Evolutionary conservation across 2,329 filamentous ascomycete genomes (phyloP), one percentile per base, ranked within the genome.

Genomic region (Colletotrichum sp.): DNA sequence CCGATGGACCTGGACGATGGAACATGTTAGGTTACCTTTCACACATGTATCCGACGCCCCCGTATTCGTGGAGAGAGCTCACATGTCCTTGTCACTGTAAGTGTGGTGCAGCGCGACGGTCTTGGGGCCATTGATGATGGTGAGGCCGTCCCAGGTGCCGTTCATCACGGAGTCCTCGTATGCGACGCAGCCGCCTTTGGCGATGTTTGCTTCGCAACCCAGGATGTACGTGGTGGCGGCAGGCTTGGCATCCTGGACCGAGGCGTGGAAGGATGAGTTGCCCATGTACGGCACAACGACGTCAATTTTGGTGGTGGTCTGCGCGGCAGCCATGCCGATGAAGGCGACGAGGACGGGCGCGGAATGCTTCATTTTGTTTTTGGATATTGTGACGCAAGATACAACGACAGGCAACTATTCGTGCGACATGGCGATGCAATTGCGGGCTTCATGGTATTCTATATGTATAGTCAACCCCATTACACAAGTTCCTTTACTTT

Each of bases 191-290:
- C 82, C 80, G 22, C 76, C 76, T 7, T 69, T 28, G 36, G 77
- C 68, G 44, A 73, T 73, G 24, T 63, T 68, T 28, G 75, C 39
- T 6, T 77, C 69, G 73, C 84, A 86, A 28, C 71, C 71, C 26
- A 84, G 60, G 62, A 77, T 78, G 62, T 81, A 79, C 4, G 84
- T 86, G 2, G 84, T 85, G 62, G 81, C 79, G 10, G 65, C 75
- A 12, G 60, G 68, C 39, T 80, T 80, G 72, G 77, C 83, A 9
- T 76, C 78, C 55, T 84, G 63, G 68, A 85, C 77, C n/a, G 84
- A 84, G 36, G 79, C 84, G 9, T 79, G 79, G 15, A 83, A 64
- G 12, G 68, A 59, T 22, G 80, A 75, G 13, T 77, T 6, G 62
- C 82, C 80, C 62, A 73, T 77, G 52, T 77, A 57, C 32, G 81